These are phyloP conservation scores for Camelina hispida DNA, from an alignment of 345 rosid genomes.

Conservation along the genomic window DNA sequence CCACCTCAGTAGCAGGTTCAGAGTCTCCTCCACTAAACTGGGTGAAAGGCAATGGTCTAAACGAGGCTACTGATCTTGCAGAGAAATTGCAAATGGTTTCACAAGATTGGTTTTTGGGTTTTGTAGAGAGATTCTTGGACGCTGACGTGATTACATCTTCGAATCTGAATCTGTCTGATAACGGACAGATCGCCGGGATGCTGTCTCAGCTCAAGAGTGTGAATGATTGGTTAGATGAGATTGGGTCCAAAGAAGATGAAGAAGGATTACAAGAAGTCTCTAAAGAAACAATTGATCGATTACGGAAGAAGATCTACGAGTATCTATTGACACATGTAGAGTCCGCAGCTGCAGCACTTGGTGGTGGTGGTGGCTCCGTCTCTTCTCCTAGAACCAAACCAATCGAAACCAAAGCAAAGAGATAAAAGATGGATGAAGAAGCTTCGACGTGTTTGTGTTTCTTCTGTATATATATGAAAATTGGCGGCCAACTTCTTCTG, in stretches of 20 bases:
- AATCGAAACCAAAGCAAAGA: conserved; percentile 58
- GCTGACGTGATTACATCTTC: conserved; percentile 63
- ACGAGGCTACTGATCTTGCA: conserved; percentile 75
- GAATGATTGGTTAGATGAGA: conserved; percentile 90
- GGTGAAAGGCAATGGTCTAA: conserved; percentile 71
- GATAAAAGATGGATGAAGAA: conserved; percentile 43
- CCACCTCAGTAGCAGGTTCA: conserved; percentile 43
- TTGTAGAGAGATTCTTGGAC: conserved; percentile 88
- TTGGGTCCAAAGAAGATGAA: conserved; percentile 67
- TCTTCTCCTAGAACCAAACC: conserved; percentile 51
- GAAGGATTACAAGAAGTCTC: conserved; percentile 58
- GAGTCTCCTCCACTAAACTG: conserved; percentile 66
- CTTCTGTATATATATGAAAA: conserved; percentile 31
- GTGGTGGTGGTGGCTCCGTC: conserved; percentile 66
- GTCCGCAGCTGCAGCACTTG: conserved; percentile 93
- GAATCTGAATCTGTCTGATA: conserved; percentile 64
- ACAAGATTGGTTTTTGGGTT: conserved; percentile 92
- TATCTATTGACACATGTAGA: conserved; percentile 92
- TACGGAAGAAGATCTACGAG: conserved; percentile 87
- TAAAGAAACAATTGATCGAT: conserved; percentile 65
- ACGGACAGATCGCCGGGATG: conserved; percentile 90
- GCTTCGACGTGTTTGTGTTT: conserved; percentile 21
- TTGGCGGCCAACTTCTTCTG: conserved; percentile 22
- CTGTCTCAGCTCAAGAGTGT: conserved; percentile 91
- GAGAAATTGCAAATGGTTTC: conserved; percentile 76